phyloP scores from a whole-genome alignment of 2,329 filamentous ascomycete species.

The Trichoderma sp. region DNA sequence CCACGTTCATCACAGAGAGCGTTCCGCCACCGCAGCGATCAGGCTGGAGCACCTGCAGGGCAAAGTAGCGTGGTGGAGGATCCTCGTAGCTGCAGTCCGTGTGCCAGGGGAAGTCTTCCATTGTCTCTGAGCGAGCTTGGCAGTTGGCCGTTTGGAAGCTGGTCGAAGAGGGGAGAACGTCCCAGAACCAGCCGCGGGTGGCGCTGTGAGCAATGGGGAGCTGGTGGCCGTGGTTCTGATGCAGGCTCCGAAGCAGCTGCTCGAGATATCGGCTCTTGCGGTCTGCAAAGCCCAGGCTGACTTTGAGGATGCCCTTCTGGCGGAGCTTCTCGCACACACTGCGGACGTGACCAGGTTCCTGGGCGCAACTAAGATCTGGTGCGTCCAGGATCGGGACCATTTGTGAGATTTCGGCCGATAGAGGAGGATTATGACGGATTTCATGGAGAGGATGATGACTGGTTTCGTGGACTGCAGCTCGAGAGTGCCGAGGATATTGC shows the following conservation, averaged over 20 bases:
- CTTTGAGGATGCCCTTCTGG: constrained; percentile 36
- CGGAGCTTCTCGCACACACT: constrained; percentile 23
- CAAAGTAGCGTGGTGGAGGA: constrained; percentile 39
- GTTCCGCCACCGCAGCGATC: constrained; percentile 42
- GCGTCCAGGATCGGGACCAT: constrained; percentile 22
- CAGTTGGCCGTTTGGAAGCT: constrained; percentile 32
- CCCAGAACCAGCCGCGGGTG: constrained; percentile 45
- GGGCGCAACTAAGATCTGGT: constrained; percentile 20
- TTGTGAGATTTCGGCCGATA: background rate
- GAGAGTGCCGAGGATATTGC: background rate
- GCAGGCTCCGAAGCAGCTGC: constrained; percentile 34
- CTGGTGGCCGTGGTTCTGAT: constrained; percentile 34
- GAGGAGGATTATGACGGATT: background rate
- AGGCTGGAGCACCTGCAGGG: constrained; percentile 41
- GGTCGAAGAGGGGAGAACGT: constrained; percentile 35
- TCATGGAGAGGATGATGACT: background rate
- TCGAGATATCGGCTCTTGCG: constrained; percentile 35
- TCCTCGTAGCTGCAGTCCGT: constrained; percentile 45
- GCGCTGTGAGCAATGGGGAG: constrained; percentile 43
- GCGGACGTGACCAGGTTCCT: constrained; percentile 23
- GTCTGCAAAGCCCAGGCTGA: constrained; percentile 36
- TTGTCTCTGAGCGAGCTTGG: constrained; percentile 42
- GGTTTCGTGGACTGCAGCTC: background rate
- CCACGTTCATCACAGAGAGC: constrained; percentile 38
- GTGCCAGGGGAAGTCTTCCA: constrained; percentile 44